Conservation (phyloP, 2,329 filamentous ascomycete species). For the Epichloe brachyelytri region DNA sequence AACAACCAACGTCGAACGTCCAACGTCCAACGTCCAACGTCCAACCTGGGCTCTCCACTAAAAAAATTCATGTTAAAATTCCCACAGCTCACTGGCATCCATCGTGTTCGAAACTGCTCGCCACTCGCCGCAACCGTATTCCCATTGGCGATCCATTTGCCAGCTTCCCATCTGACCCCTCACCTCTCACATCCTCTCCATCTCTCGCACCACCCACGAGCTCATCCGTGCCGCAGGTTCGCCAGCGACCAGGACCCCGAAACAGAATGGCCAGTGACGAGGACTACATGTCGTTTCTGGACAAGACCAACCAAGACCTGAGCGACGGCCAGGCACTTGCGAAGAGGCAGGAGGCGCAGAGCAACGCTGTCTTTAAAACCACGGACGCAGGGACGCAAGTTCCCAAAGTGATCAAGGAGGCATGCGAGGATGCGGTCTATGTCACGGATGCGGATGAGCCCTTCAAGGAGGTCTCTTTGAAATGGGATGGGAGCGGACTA, state of each 20-base stretch:
- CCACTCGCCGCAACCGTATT: neutral
- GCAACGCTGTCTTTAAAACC: slow-evolving; percentile 33
- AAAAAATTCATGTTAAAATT: neutral
- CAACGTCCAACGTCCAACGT: too few species aligned
- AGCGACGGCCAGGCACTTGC: slow-evolving; percentile 29
- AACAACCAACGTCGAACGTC: neutral
- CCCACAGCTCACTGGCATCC: neutral
- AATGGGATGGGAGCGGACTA: slow-evolving; percentile 40
- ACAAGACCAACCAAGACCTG: slow-evolving; percentile 75
- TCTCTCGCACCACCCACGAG: neutral
- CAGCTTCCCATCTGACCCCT: neutral
- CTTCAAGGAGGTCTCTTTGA: slow-evolving; percentile 63
- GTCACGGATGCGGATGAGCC: slow-evolving; percentile 75
- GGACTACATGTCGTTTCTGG: slow-evolving; percentile 71
- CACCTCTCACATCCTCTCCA: neutral
- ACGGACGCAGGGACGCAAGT: slow-evolving; percentile 42
- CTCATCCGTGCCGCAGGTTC: slow-evolving; percentile 9
- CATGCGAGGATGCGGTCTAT: slow-evolving; percentile 49
- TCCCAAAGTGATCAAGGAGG: slow-evolving; percentile 42
- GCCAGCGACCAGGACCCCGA: neutral
- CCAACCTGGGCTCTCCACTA: neutral
- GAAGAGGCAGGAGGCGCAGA: slow-evolving; percentile 9
- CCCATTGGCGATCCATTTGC: neutral
- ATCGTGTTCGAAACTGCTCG: neutral
- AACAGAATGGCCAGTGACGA: slow-evolving; percentile 59